A percentile compares a stretch with the other conserved stretches of the same genome.
Evolutionary conservation across 371 early-diverging fungal species (phyloP).

Genomic region (Batkoa obscura): DNA sequence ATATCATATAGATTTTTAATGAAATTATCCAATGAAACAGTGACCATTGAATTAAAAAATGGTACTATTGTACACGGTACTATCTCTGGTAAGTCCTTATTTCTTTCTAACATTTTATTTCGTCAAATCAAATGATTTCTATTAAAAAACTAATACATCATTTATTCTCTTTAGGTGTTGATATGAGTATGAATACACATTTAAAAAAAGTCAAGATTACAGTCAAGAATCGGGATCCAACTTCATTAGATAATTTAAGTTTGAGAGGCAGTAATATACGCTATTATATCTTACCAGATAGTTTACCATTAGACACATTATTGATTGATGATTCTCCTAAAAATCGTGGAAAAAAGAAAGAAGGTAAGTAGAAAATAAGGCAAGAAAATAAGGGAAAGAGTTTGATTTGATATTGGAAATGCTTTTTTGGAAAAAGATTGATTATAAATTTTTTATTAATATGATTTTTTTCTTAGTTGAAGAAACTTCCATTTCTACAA

Average conservation of each 20-base stretch:
- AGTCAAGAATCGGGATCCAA: constrained; percentile 78
- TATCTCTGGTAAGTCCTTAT: constrained; percentile 54
- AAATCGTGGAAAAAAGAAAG: constrained; percentile 70
- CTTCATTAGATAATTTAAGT: constrained; percentile 70
- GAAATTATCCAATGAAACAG: constrained; percentile 86
- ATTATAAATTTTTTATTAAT: too few species aligned
- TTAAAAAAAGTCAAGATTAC: constrained; percentile 97
- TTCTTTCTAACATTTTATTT: background rate
- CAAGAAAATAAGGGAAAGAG: background rate
- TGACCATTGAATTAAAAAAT: constrained; percentile 90
- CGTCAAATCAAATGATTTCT: background rate
- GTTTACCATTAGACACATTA: constrained; percentile 84
- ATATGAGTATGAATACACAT: constrained; percentile 98
- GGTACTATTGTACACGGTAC: constrained; percentile 90
- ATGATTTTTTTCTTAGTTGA: too few species aligned
- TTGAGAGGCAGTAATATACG: constrained; percentile 91
- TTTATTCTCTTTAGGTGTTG: constrained; percentile 40
- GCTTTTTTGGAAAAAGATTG: too few species aligned
- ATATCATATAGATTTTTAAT: constrained; percentile 62
- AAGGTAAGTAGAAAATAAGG: too few species aligned
- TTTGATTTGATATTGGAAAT: background rate
- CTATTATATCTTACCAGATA: constrained; percentile 87
- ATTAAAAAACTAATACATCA: background rate
- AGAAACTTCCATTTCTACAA: too few species aligned
- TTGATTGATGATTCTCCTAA: constrained; percentile 92